Evolutionary conservation across 768 basidiomycete species (phyloP).

Genomic region (Omphalotus guepiniiformis): DNA sequence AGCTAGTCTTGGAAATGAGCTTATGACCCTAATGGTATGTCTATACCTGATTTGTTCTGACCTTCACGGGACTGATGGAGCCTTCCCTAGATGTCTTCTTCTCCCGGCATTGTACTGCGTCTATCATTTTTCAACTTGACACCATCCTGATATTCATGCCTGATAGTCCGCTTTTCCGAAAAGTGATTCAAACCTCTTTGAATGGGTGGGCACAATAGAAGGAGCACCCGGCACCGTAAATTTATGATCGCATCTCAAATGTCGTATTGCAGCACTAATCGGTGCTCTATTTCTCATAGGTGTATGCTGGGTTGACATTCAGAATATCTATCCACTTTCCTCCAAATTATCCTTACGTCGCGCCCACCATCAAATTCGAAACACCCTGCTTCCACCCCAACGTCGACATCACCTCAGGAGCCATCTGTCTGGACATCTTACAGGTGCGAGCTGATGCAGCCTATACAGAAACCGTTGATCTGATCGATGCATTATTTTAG

Average conservation of each 20-base stretch:
- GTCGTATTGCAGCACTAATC: conserved; percentile 5
- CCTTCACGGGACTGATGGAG: too few species aligned
- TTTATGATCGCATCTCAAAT: conserved; percentile 12
- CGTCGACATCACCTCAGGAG: conserved; percentile 71
- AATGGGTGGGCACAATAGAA: conserved; percentile 88
- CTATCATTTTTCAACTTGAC: background rate
- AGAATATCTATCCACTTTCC: conserved; percentile 85
- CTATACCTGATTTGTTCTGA: background rate
- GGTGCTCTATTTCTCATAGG: conserved; percentile 33
- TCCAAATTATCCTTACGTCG: conserved; percentile 81
- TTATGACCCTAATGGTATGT: conserved; percentile 85
- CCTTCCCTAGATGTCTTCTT: conserved; percentile 69
- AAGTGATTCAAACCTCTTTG: conserved; percentile 80
- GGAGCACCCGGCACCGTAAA: conserved; percentile 73
- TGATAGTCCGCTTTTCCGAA: conserved; percentile 88
- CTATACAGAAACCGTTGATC: background rate
- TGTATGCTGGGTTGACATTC: conserved; percentile 77
- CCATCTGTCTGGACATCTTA: conserved; percentile 85
- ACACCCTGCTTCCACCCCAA: conserved; percentile 92
- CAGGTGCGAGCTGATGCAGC: conserved; percentile 45
- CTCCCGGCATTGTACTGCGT: conserved; percentile 75
- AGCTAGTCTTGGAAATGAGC: conserved; percentile 68
- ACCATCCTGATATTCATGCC: conserved; percentile 4
- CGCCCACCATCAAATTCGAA: conserved; percentile 84
- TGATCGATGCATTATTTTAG: conserved; percentile 29